phyloP scores from a whole-genome alignment of 345 rosid species.

The Camelina hispida region DNA sequence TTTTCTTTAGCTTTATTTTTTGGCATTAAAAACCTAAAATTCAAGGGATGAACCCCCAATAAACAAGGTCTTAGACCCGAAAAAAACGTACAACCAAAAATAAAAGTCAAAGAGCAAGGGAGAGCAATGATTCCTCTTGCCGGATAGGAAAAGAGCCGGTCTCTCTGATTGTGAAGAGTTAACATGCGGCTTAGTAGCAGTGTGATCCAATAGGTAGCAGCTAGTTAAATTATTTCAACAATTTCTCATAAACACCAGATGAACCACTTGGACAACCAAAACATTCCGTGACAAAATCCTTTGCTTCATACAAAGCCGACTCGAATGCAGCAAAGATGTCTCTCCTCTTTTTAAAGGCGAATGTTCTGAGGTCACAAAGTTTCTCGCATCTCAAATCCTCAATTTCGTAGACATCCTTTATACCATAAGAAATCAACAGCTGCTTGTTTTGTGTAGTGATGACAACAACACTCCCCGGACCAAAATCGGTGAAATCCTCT shows the following conservation, averaged over 20 bases:
- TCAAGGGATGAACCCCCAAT: too few relatives aligned
- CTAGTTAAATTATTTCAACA: too few relatives aligned
- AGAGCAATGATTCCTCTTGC: too few relatives aligned
- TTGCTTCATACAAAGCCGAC: slow-evolving; percentile 5
- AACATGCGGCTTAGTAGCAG: too few relatives aligned
- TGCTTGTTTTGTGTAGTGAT: slow-evolving; percentile 41
- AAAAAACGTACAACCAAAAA: too few relatives aligned
- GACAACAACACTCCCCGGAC: slow-evolving; percentile 39
- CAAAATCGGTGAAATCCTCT: slow-evolving; percentile 31
- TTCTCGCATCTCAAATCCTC: slow-evolving; percentile 12
- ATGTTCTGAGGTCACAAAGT: slow-evolving; percentile 22
- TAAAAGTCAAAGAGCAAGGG: too few relatives aligned
- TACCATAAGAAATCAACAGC: not conserved
- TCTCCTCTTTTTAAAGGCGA: slow-evolving; percentile 32
- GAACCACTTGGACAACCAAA: slow-evolving; percentile 21
- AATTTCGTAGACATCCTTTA: slow-evolving; percentile 30
- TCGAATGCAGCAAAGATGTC: slow-evolving; percentile 15
- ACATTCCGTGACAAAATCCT: not conserved
- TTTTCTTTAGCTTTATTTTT: too few relatives aligned
- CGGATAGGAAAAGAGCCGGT: too few relatives aligned
- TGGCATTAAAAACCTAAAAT: too few relatives aligned
- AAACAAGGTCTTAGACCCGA: too few relatives aligned
- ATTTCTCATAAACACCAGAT: not conserved
- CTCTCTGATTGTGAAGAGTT: too few relatives aligned
- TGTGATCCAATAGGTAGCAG: too few relatives aligned